Base-by-base conservation (phyloP, 2,329 filamentous ascomycete species). In the Fusarium veterinarium region DNA sequence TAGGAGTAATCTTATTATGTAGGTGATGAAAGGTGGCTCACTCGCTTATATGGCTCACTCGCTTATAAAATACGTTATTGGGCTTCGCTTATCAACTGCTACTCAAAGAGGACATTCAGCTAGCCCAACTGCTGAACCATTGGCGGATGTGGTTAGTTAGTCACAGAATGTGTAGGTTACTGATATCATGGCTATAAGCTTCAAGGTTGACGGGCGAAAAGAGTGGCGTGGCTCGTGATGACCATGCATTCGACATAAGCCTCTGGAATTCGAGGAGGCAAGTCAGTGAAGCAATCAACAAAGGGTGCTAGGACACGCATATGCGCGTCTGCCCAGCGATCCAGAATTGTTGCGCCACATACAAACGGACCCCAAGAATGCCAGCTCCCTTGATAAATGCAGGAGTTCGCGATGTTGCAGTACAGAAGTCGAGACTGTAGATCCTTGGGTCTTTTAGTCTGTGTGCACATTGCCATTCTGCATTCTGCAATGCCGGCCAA, bases 211-310 rank as follows among this genome's bases (percentile, higher is more conserved):
- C 41, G 57, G 51, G 38, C 28, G 20, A 41, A 13, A 45, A 33
- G 56, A 63, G 67, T 74, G 67, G 71, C 67, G 63, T 64, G 40
- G 64, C 71, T 74, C 63, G 71, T 72, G 71, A 73, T 72, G 25
- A 33, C n/a, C 56, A 49, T 61, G 60, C 59, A 62, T 60, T 63
- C 55, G 42, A 49, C 28, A 31, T 58, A 59, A 62, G 67, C 71
- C 67, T 74, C 71, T 56, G 71, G 58, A 72, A 74, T 72, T 72
- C 31, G 55, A 68, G 67, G 51, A 64, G 66, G 71, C 28, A 73
- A 55, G 44, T 35, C 17, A 46, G 30, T 65, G 59, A 71, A 73
- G 70, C 56, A 71, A 70, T 72, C 60, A 67, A 59, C 52, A 66
- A 57, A n/a, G 46, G 44, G 51, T 67, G 60, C 66, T 60, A 73